Conservation (phyloP, 2,329 filamentous ascomycete species). For the Hansfordia pulvinata region DNA sequence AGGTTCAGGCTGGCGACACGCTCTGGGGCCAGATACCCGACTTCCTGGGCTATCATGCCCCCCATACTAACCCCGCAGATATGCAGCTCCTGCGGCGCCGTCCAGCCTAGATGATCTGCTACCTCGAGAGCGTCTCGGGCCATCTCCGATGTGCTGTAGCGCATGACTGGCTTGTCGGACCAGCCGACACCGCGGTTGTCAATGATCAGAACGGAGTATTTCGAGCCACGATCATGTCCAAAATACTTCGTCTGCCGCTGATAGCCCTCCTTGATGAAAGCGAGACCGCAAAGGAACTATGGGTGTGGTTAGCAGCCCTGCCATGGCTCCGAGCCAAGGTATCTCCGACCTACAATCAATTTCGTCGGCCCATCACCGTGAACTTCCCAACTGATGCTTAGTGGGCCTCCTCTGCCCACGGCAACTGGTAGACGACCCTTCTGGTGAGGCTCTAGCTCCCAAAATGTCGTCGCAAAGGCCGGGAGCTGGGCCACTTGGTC, state of each 20-base stretch:
- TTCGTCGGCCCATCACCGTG: conserved; percentile 63
- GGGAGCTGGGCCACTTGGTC: too few species aligned
- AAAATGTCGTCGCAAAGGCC: conserved; percentile 52
- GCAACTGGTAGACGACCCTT: conserved; percentile 52
- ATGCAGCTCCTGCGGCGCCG: conserved; percentile 36
- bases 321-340: neutral
- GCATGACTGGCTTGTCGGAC: conserved; percentile 61
- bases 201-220: conserved; percentile 62
- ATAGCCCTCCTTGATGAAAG: conserved; percentile 54
- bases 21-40: conserved; percentile 40
- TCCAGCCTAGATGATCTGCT: conserved; percentile 23
- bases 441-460: conserved; percentile 53
- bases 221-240: conserved; percentile 52
- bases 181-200: conserved; percentile 80
- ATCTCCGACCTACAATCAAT: conserved; percentile 48
- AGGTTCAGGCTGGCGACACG: conserved; percentile 43
- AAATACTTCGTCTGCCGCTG: conserved; percentile 76
- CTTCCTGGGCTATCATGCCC: conserved; percentile 84
- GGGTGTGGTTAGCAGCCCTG: conserved; percentile 3
- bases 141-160: conserved; percentile 79
- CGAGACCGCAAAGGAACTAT: conserved; percentile 73
- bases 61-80: conserved; percentile 72
- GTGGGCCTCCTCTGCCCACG: conserved; percentile 56
- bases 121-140: conserved; percentile 65
- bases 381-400: conserved; percentile 67